A percentile compares a stretch with the other conserved stretches of the same genome.
These are phyloP conservation scores for Parathielavia appendiculata DNA, from an alignment of 495 filamentous ascomycete species.

Conservation along the genomic window DNA sequence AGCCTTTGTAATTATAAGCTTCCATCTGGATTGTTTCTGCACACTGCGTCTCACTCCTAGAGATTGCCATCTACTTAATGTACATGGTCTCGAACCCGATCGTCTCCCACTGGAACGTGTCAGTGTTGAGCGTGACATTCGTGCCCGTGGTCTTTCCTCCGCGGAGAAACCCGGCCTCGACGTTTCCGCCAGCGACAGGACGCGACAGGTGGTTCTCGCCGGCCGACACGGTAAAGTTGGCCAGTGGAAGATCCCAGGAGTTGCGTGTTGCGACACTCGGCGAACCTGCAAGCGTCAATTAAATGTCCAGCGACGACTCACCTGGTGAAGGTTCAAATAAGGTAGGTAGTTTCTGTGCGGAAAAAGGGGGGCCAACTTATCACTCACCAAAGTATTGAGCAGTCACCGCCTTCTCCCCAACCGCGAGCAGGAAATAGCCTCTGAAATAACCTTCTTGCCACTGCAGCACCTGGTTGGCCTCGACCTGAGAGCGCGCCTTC, in stretches of 20 bases:
- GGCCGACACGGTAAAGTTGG: slow-evolving; percentile 56
- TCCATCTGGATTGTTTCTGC: no score
- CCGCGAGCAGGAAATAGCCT: slow-evolving; percentile 52
- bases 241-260: slow-evolving; percentile 51
- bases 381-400: slow-evolving; percentile 51
- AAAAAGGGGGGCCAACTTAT: no score
- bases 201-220: slow-evolving; percentile 48
- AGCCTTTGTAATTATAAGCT: no score
- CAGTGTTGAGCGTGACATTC: slow-evolving; percentile 47
- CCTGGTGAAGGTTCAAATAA: neutral
- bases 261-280: slow-evolving; percentile 41
- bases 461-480: slow-evolving; percentile 52
- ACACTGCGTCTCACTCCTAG: no score
- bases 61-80: neutral
- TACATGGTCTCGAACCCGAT: slow-evolving; percentile 22
- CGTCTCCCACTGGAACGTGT: slow-evolving; percentile 29
- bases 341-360: no score
- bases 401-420: slow-evolving; percentile 45
- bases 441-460: slow-evolving; percentile 63
- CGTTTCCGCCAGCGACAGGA: slow-evolving; percentile 45
- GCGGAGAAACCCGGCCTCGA: slow-evolving; percentile 43
- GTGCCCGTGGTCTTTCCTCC: slow-evolving; percentile 40
- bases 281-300: slow-evolving; percentile 3
- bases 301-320: no score
- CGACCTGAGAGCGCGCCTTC: slow-evolving; percentile 39